Evolutionary conservation across 2,329 filamentous ascomycete genomes (phyloP).

Genomic region (Verticillium nonalfalfae): DNA sequence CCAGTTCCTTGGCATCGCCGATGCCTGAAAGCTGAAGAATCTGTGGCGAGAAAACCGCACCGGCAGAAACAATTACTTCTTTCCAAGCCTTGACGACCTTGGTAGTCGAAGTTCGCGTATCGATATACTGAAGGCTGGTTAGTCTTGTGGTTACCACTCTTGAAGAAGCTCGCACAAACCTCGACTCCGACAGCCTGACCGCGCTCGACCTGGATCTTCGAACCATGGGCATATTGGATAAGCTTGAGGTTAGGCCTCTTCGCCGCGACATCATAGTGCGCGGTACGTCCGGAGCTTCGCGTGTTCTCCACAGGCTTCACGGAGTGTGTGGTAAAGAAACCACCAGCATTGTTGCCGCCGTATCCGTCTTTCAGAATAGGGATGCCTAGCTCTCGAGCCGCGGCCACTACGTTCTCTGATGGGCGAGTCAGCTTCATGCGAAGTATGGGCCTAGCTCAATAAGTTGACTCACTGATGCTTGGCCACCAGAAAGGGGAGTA

Average conservation of each 20-base stretch:
- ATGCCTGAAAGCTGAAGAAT: slow-evolving; percentile 45
- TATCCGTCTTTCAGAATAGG: slow-evolving; percentile 9
- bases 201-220: neutral
- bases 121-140: slow-evolving; percentile 1
- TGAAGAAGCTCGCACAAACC: neutral
- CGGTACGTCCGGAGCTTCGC: slow-evolving; percentile 19
- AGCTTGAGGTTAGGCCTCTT: neutral
- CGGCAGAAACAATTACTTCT: slow-evolving; percentile 35
- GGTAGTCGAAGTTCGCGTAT: neutral
- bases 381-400: slow-evolving; percentile 13
- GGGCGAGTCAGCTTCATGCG: no score
- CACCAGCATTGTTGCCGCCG: slow-evolving; percentile 11
- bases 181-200: neutral
- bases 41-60: slow-evolving; percentile 32
- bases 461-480: slow-evolving; percentile 14
- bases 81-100: slow-evolving; percentile 14
- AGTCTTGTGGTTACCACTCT: neutral
- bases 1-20: slow-evolving; percentile 28
- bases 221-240: neutral
- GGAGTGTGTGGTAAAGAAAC: slow-evolving; percentile 15
- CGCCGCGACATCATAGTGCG: slow-evolving; percentile 15
- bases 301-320: slow-evolving; percentile 16
- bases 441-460: no score
- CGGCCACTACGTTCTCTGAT: slow-evolving; percentile 12
- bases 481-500: slow-evolving; percentile 24